Evolutionary conservation across 768 basidiomycete species (phyloP).

Genomic region (Peribolospora kevripleyi): DNA sequence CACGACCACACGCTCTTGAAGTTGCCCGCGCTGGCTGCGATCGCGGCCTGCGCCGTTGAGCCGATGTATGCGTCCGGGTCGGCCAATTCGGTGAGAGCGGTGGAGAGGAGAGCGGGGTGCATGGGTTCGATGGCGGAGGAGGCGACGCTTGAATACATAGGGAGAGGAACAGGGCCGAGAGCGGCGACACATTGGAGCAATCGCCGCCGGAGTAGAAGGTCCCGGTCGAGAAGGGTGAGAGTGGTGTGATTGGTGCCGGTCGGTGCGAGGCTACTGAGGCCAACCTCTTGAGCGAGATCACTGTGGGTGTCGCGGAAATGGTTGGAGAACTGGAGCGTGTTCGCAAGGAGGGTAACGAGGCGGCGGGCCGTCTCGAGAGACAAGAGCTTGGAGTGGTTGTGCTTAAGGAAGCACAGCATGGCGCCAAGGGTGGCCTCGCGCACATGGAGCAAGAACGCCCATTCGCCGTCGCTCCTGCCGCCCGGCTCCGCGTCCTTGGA

Average conservation of each 20-base stretch:
- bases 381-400: constrained; percentile 49
- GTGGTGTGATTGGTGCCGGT: background rate
- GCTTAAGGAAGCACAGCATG: constrained; percentile 59
- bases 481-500: constrained; percentile 48
- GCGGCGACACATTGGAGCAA: constrained; percentile 73
- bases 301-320: constrained; percentile 48
- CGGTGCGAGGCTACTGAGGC: constrained; percentile 9
- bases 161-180: constrained; percentile 40
- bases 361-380: constrained; percentile 78
- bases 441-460: constrained; percentile 74
- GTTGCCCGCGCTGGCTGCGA: constrained; percentile 56
- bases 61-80: constrained; percentile 63
- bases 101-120: constrained; percentile 58
- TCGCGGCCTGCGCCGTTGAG: constrained; percentile 71
- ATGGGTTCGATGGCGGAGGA: constrained; percentile 42
- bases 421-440: constrained; percentile 75
- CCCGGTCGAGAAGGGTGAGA: constrained; percentile 46
- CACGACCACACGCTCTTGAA: constrained; percentile 71
- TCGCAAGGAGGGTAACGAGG: constrained; percentile 60
- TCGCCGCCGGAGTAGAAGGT: constrained; percentile 56
- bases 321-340: constrained; percentile 69
- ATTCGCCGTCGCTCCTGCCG: constrained; percentile 46
- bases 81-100: constrained; percentile 55
- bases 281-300: constrained; percentile 34
- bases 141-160: too few species aligned